Evolutionary conservation across 2,329 filamentous ascomycete genomes (phyloP).

Genomic region (Cladosporium sp.): DNA sequence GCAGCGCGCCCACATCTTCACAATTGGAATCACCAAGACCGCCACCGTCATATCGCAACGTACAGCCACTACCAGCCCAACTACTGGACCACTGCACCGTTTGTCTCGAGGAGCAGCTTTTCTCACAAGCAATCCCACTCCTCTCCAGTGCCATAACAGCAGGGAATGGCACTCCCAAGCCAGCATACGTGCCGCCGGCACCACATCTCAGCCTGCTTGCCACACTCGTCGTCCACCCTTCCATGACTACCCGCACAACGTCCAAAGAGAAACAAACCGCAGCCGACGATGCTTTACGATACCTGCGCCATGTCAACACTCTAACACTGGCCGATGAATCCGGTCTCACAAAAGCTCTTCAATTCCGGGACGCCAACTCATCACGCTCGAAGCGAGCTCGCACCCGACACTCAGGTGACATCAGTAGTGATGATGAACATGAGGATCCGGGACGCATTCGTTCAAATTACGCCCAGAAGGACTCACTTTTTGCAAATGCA

Average conservation of each 20-base stretch:
- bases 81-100: conserved; percentile 68
- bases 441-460: conserved; percentile 55
- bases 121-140: conserved; percentile 50
- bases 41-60: conserved; percentile 23
- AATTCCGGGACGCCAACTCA: conserved; percentile 52
- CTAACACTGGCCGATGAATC: conserved; percentile 70
- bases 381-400: conserved; percentile 27
- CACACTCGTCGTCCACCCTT: conserved; percentile 80
- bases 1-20: conserved; percentile 12
- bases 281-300: conserved; percentile 66
- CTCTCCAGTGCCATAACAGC: conserved; percentile 65
- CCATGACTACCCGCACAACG: conserved; percentile 71
- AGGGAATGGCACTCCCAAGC: conserved; percentile 48
- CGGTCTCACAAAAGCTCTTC: conserved; percentile 71
- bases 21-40: background rate
- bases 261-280: conserved; percentile 63
- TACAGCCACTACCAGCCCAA: conserved; percentile 57
- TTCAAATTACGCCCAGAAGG: conserved; percentile 62
- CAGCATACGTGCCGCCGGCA: conserved; percentile 67
- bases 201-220: conserved; percentile 75
- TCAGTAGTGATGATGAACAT: conserved; percentile 36
- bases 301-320: conserved; percentile 67
- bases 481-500: conserved; percentile 72
- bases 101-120: conserved; percentile 74
- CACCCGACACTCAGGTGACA: conserved; percentile 33